These are phyloP conservation scores for Xanthoconium purpureum DNA, from an alignment of 768 basidiomycete species.

Conservation along the genomic window DNA sequence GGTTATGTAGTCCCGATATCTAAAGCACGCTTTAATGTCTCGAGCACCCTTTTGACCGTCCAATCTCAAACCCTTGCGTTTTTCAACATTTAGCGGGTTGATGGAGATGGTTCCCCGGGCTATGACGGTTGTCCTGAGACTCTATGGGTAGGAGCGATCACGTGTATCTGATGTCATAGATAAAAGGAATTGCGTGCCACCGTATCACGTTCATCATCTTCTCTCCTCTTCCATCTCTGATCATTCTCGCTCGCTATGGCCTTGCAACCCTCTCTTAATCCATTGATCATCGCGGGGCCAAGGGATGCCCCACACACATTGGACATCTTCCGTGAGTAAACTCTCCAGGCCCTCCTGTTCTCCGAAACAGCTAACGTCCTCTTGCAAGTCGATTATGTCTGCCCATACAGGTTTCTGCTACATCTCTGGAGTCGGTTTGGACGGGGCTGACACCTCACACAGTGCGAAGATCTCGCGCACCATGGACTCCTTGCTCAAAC, in stretches of 20 bases:
- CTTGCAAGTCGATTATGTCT: constrained; percentile 76
- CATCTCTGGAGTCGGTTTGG: not conserved
- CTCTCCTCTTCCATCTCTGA: not conserved
- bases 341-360: not conserved
- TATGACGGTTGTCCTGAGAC: too few species aligned
- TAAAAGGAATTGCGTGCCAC: not conserved
- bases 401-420: constrained; percentile 63
- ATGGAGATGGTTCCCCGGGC: too few species aligned
- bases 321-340: constrained; percentile 67
- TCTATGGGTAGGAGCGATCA: too few species aligned
- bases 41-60: too few species aligned
- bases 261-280: constrained; percentile 68
- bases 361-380: not conserved
- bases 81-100: too few species aligned
- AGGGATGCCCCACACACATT: constrained; percentile 68
- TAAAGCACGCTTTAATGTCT: too few species aligned
- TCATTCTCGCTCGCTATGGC: constrained; percentile 49
- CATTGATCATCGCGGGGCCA: constrained; percentile 60
- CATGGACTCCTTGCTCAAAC: constrained; percentile 60
- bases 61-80: too few species aligned
- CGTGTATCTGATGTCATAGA: too few species aligned
- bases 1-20: too few species aligned
- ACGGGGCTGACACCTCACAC: not conserved
- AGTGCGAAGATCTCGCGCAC: constrained; percentile 61
- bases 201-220: not conserved